Percentiles rank a stretch among this genome's conserved stretches.
Evolutionary conservation across 2,329 filamentous ascomycete species (phyloP).

Genomic region (Leptographium radiaticola): DNA sequence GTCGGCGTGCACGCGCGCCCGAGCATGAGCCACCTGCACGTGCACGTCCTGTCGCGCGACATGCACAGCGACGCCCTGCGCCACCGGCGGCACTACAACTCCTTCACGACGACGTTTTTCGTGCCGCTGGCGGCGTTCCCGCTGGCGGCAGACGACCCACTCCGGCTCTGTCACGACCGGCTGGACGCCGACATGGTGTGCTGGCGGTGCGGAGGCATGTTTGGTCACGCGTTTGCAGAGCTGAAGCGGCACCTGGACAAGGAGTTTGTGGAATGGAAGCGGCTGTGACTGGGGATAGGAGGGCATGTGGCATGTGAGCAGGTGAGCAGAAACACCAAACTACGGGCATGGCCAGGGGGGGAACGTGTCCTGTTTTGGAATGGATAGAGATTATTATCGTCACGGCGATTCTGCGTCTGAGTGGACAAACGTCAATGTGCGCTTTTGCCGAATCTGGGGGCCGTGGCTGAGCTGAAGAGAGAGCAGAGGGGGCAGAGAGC

Average conservation of each 20-base stretch:
- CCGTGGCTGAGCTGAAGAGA: too few relatives aligned
- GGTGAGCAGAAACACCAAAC: too few relatives aligned
- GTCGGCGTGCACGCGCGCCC: constrained; percentile 77
- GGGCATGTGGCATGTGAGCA: neutral
- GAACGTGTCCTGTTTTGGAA: too few relatives aligned
- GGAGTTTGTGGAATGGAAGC: constrained; percentile 42
- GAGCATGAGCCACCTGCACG: constrained; percentile 83
- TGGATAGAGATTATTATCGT: neutral
- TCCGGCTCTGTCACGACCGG: constrained; percentile 25
- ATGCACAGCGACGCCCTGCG: constrained; percentile 59
- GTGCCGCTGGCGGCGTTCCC: constrained; percentile 71
- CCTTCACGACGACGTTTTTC: constrained; percentile 77
- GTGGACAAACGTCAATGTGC: neutral
- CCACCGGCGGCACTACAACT: constrained; percentile 83
- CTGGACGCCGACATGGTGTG: constrained; percentile 50
- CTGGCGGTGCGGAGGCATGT: constrained; percentile 70
- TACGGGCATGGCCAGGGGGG: too few relatives aligned
- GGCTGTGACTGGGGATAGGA: constrained; percentile 17
- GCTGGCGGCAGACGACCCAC: constrained; percentile 48
- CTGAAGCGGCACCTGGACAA: constrained; percentile 58
- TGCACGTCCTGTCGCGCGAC: constrained; percentile 77
- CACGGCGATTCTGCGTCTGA: neutral
- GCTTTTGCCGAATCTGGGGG: neutral
- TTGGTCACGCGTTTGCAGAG: constrained; percentile 58
- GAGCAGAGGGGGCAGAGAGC: too few relatives aligned